Conservation (phyloP, 345 rosid species). For the Corchorus olitorius region DNA sequence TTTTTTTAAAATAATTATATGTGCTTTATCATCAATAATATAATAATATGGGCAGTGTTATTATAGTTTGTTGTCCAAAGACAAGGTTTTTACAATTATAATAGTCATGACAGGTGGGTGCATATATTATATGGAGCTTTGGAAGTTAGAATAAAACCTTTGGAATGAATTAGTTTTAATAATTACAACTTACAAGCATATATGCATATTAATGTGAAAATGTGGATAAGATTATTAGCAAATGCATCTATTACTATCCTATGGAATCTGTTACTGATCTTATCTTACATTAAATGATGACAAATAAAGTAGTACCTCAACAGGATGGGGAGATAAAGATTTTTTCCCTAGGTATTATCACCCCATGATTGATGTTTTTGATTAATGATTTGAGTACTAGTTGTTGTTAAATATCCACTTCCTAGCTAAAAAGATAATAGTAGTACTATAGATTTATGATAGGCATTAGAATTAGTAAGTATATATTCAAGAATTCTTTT, state of each 20-base stretch:
- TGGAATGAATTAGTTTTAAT: not conserved
- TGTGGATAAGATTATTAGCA: too few relatives aligned
- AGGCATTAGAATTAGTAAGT: not conserved
- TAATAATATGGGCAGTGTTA: not conserved
- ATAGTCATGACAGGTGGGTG: constrained; percentile 4
- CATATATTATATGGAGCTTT: constrained; percentile 11
- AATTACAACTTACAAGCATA: too few relatives aligned
- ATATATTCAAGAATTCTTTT: too few relatives aligned
- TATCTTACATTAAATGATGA: too few relatives aligned
- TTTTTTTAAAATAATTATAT: not conserved
- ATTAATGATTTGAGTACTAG: not conserved
- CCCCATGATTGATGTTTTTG: not conserved
- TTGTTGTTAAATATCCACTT: not conserved
- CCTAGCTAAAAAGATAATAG: not conserved
- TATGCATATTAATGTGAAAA: too few relatives aligned
- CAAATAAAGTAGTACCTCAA: too few relatives aligned
- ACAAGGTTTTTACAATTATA: not conserved
- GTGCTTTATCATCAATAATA: too few relatives aligned
- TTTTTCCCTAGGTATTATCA: not conserved
- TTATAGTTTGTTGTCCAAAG: constrained; percentile 1
- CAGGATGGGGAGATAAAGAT: not conserved
- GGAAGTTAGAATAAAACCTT: constrained; percentile 11
- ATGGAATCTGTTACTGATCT: too few relatives aligned
- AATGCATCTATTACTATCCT: too few relatives aligned
- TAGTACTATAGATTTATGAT: not conserved